Base-by-base conservation (phyloP, 2,329 filamentous ascomycete species). In the Microcera coccophila region DNA sequence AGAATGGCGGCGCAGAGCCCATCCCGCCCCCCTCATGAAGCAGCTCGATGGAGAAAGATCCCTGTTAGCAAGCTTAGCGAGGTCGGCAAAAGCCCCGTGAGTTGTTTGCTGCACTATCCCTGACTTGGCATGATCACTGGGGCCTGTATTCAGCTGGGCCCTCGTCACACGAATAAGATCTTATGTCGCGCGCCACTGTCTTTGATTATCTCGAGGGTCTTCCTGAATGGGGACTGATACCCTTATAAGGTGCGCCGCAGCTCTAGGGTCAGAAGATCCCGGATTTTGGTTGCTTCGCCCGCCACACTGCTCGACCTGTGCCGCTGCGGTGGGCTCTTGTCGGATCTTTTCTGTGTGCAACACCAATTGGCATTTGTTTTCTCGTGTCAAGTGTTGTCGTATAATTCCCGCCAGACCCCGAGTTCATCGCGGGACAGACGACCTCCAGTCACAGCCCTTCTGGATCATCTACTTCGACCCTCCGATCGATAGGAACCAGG, bases 61-160 rank as follows among this genome's bases (percentile, higher is more conserved):
- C 22, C 22, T n/a, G n/a, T n/a, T n/a, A n/a, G n/a, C 22, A 7
- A 32, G n/a, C 18, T 12, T 8, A 35, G 33, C 33, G n/a, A n/a
- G n/a, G n/a, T n/a, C n/a, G n/a, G n/a, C n/a, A n/a, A 35, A 35
- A 18, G 17, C 33, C 33, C 20, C 18, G 15, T 35, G 36, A 38
- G 36, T 24, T 38, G 36, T 38, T 38, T 38, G 17, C 18, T 3
- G 12, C 22, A 29, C 36, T 16, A 38, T 38, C 10, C 35, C 36
- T n/a, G 12, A 10, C n/a, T 26, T n/a, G 36, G 8, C 20, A 14
- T 15, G 20, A 11, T 16, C 10, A 17, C 16, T 29, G 36, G 16
- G 22, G 21, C 18, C 15, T 26, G 36, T 22, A 16, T 38, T 38
- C 36, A 38, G 36, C 36, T 38, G 12, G 10, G 16, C 21, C 36